These are phyloP conservation scores for Arxiozyma heterogenica DNA, from an alignment of 1,139 yeast species.

Conservation along the genomic window DNA sequence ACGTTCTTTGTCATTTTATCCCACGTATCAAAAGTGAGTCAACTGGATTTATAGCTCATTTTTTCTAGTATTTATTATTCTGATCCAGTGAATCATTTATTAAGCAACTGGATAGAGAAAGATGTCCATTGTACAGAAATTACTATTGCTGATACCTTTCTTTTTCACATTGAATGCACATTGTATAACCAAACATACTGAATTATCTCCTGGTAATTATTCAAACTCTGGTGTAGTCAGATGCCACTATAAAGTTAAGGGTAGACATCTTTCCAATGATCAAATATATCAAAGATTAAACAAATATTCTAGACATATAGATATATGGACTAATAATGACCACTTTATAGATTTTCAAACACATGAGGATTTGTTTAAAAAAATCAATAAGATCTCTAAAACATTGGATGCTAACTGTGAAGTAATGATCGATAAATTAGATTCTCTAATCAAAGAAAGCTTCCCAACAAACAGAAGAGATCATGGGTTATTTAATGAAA, in stretches of 20 bases:
- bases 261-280: no score
- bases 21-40: no score
- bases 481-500: not conserved
- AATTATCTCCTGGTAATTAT: not conserved
- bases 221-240: not conserved
- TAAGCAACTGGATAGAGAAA: no score
- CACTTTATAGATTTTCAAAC: conserved; percentile 1
- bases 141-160: not conserved
- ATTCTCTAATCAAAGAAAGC: not conserved
- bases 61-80: no score
- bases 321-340: conserved; percentile 8
- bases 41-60: no score
- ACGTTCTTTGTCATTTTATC: no score
- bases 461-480: not conserved
- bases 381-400: not conserved
- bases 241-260: not conserved
- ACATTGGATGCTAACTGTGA: not conserved
- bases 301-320: not conserved
- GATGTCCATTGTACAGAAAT: no score
- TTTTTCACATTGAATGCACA: not conserved
- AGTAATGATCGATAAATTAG: not conserved
- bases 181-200: not conserved
- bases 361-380: not conserved
- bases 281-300: no score
- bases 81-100: no score